Conservation (phyloP, 192 early-diverging fungal species). For the Dispira parvispora region DNA sequence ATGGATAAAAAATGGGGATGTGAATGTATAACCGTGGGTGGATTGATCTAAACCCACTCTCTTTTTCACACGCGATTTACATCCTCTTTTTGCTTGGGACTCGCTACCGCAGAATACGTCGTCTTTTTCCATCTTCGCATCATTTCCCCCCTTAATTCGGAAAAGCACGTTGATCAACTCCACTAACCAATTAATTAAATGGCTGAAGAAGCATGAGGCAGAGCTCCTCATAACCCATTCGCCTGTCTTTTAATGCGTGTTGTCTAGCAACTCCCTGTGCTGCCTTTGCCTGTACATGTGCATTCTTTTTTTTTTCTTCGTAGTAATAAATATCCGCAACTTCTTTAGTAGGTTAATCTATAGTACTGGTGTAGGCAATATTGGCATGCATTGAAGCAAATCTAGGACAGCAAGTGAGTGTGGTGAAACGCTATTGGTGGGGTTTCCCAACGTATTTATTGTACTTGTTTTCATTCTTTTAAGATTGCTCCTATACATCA, state of each 20-base stretch:
- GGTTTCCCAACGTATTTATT: no score
- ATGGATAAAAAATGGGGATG: slow-evolving; percentile 1
- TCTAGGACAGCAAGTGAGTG: no score
- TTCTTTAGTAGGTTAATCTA: no score
- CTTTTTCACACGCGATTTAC: slow-evolving; percentile 13
- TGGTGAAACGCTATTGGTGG: no score
- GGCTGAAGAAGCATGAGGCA: slow-evolving; percentile 62
- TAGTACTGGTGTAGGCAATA: no score
- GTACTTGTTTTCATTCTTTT: no score
- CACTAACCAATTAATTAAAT: slow-evolving; percentile 50
- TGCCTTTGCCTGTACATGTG: no score
- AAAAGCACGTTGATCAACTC: slow-evolving; percentile 43
- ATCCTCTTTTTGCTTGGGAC: slow-evolving; percentile 22
- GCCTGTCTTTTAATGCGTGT: slow-evolving; percentile 39
- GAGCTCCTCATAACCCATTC: slow-evolving; percentile 56
- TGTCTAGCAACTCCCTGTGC: no score
- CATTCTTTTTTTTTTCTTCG: no score
- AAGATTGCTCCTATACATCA: no score
- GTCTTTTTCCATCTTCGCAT: slow-evolving; percentile 55
- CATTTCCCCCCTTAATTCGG: slow-evolving; percentile 38
- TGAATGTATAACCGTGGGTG: slow-evolving; percentile 18
- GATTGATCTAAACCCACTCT: slow-evolving; percentile 20
- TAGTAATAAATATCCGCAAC: no score
- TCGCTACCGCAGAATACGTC: slow-evolving; percentile 30
- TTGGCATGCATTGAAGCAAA: no score